phyloP scores from a whole-genome alignment of 1,139 yeast genomes.

The Zygosaccharomyces pseudobailii region DNA sequence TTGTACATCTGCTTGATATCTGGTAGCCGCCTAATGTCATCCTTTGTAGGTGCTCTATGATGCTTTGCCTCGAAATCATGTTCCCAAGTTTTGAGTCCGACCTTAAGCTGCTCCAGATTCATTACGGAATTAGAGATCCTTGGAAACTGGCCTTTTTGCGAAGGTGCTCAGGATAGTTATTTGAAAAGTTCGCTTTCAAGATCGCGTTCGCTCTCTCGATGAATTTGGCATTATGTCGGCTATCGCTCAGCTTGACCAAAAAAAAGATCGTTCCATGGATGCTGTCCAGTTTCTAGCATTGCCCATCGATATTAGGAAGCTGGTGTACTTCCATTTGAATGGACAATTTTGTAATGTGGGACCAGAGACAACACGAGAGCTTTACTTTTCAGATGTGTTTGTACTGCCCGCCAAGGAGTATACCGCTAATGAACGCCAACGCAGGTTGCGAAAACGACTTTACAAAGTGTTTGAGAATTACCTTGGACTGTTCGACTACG shows the following conservation, averaged over 20 bases:
- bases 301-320: slow-evolving; percentile 26
- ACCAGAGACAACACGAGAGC: slow-evolving; percentile 12
- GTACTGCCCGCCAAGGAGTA: slow-evolving; percentile 6
- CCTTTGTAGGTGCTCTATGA: slow-evolving; percentile 27
- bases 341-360: slow-evolving; percentile 17
- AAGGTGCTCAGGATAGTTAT: neutral
- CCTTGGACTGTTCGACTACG: slow-evolving; percentile 25
- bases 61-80: slow-evolving; percentile 23
- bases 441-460: slow-evolving; percentile 8
- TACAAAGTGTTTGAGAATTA: slow-evolving; percentile 19
- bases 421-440: slow-evolving; percentile 2
- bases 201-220: neutral
- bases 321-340: slow-evolving; percentile 25
- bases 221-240: neutral
- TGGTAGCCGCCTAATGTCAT: slow-evolving; percentile 27
- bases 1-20: slow-evolving; percentile 29
- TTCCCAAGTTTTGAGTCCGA: slow-evolving; percentile 32
- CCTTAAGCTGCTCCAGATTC: slow-evolving; percentile 19
- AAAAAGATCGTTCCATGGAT: slow-evolving; percentile 9
- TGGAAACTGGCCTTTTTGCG: neutral
- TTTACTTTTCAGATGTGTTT: slow-evolving; percentile 10
- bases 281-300: slow-evolving; percentile 19
- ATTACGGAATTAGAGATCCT: neutral
- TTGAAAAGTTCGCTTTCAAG: neutral
- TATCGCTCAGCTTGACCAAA: neutral